Percentiles rank a stretch among this genome's conserved stretches.
phyloP scores from a whole-genome alignment of 1,284 basidiomycete species.

The Schizophyllum commune region DNA sequence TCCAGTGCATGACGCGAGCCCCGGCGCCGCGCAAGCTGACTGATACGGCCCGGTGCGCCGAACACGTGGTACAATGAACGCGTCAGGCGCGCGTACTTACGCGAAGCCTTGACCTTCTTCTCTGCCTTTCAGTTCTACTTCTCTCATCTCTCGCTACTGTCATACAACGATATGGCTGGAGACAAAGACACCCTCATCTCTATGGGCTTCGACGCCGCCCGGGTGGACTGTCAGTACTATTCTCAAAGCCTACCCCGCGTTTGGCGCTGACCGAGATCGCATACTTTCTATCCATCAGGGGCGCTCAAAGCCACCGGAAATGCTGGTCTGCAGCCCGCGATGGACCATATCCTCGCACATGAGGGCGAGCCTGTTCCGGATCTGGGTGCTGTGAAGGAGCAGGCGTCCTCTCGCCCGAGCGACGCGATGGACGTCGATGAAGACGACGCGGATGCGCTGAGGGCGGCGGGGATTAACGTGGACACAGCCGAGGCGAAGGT shows the following conservation, averaged over 20 bases:
- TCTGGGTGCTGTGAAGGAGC: slow-evolving; percentile 27
- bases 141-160: neutral
- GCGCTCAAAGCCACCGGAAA: slow-evolving; percentile 75
- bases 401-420: slow-evolving; percentile 20
- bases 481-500: slow-evolving; percentile 58
- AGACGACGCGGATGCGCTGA: slow-evolving; percentile 68
- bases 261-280: slow-evolving; percentile 7
- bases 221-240: slow-evolving; percentile 68
- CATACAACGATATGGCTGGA: slow-evolving; percentile 35
- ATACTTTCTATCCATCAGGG: slow-evolving; percentile 41
- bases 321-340: slow-evolving; percentile 79
- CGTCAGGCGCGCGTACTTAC: neutral
- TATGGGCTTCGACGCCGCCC: slow-evolving; percentile 84
- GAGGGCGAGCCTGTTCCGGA: slow-evolving; percentile 70
- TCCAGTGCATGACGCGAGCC: too few relatives aligned
- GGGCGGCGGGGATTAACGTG: slow-evolving; percentile 38
- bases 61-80: neutral
- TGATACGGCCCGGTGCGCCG: neutral
- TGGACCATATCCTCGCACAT: slow-evolving; percentile 82
- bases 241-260: neutral
- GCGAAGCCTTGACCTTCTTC: neutral
- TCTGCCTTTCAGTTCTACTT: neutral
- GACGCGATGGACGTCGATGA: slow-evolving; percentile 47
- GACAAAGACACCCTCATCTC: slow-evolving; percentile 74
- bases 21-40: neutral